Base-by-base conservation (phyloP, 306 rosid species). In the Cucurbita maxima region DNA sequence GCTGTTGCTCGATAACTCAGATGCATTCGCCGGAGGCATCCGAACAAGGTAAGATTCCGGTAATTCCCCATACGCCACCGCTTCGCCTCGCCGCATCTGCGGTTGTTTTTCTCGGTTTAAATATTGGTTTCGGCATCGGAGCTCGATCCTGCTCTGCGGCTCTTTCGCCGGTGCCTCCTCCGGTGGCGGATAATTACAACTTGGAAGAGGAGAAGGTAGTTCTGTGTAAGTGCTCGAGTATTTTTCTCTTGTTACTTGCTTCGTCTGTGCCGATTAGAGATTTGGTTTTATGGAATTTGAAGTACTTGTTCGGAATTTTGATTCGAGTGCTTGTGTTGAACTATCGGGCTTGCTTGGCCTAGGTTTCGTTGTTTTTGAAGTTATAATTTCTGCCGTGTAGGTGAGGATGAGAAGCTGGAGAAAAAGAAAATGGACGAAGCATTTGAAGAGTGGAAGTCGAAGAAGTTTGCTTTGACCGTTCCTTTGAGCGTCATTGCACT, bases 381-480 rank as follows among this genome's bases (percentile, higher is more conserved):
- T 19, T 43, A 10, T 64, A 18, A 22, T 64, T 43, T 41, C 37
- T 71, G 50, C 11, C 41, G 19, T 79, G 81, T 84, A 56, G 72
- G 71, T 36, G 86, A 78, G 54, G 84, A 76, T 76, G 80, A 61
- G 63, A 75, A 71, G 22, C 19, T 76, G 13, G 87, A 81, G 62
- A 87, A 86, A 72, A 78, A 73, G 62, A 84, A 83, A 75, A 81
- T 88, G 62, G 89, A 80, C 59, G 89, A 79, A 50, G 92, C 86
- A 34, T 92, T 92, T 72, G 77, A 79, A 70, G 51, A 85, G 54
- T 93, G 97, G 98, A 93, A 88, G 73, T 84, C 93, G 53, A 93
- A 90, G 79, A 82, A 88, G 16, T 93, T 73, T 59, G 91, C 98
- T 67, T 81, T 93, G 88, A 93, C 96, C 19, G 98, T 90, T 53